phyloP scores from a whole-genome alignment of 169 alveolate genomes.

The Babesia bigemina region DNA sequence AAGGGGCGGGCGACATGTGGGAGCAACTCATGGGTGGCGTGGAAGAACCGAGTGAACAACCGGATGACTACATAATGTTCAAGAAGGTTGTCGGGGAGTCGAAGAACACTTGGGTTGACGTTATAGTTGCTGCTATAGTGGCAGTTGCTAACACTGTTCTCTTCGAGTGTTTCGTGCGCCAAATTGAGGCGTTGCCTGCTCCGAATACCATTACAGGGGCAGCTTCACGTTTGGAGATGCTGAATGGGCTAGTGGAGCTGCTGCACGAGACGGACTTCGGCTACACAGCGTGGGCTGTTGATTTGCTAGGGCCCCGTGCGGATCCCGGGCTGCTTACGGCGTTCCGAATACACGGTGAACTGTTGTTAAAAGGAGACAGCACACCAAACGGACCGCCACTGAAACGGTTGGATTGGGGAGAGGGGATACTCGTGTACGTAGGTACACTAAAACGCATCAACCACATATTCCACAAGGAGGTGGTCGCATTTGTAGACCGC shows the following conservation, averaged over 20 bases:
- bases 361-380: slow-evolving; percentile 21
- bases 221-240: slow-evolving; percentile 3
- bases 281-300: slow-evolving; percentile 48
- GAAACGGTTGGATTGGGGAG: slow-evolving; percentile 31
- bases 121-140: slow-evolving; percentile 17
- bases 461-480: background rate
- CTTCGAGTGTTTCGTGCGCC: slow-evolving; percentile 19
- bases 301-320: slow-evolving; percentile 23
- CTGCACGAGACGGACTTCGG: slow-evolving; percentile 35
- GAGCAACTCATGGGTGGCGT: slow-evolving; percentile 21
- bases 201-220: background rate
- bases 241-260: slow-evolving; percentile 14
- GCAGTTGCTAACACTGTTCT: slow-evolving; percentile 6
- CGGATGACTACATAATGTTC: slow-evolving; percentile 17
- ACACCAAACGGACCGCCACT: background rate
- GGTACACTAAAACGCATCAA: slow-evolving; percentile 14
- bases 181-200: background rate
- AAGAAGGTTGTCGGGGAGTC: slow-evolving; percentile 16
- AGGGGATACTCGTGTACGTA: slow-evolving; percentile 26
- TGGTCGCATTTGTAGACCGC: background rate
- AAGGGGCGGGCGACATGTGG: slow-evolving; percentile 32
- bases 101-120: slow-evolving; percentile 19
- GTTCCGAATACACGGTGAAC: slow-evolving; percentile 32
- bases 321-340: slow-evolving; percentile 19
- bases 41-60: background rate